Conservation (phyloP, 306 rosid genomes). For the Ceratonia siliqua region DNA sequence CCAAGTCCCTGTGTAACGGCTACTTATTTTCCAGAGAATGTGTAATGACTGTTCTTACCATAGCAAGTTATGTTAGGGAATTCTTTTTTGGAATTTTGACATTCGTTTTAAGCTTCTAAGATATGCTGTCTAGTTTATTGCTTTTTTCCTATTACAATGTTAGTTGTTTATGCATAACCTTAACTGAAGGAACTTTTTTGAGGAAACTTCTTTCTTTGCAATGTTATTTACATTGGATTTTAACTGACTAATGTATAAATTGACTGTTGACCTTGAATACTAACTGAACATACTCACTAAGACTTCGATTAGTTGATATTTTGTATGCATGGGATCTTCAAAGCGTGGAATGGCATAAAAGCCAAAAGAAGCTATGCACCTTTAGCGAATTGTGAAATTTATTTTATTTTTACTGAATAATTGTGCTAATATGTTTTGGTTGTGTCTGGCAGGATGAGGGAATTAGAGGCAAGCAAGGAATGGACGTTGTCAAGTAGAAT, state of each 20-base stretch:
- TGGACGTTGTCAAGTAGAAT: constrained; percentile 23
- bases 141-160: background rate
- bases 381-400: background rate
- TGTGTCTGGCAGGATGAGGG: constrained; percentile 38
- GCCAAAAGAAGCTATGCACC: background rate
- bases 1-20: background rate
- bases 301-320: background rate
- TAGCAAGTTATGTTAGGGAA: background rate
- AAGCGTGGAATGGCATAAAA: background rate
- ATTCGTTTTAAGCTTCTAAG: background rate
- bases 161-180: background rate
- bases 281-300: background rate
- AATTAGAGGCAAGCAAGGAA: constrained; percentile 16
- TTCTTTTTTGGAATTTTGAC: background rate
- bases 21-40: background rate
- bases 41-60: background rate
- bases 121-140: background rate
- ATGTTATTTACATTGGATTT: background rate
- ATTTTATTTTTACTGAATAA: background rate
- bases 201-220: constrained; percentile 3
- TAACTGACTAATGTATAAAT: background rate
- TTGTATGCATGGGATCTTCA: background rate
- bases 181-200: background rate
- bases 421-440: background rate
- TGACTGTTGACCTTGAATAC: background rate